phyloP scores from a whole-genome alignment of 2,329 filamentous ascomycete species.

The Nemania serpens region DNA sequence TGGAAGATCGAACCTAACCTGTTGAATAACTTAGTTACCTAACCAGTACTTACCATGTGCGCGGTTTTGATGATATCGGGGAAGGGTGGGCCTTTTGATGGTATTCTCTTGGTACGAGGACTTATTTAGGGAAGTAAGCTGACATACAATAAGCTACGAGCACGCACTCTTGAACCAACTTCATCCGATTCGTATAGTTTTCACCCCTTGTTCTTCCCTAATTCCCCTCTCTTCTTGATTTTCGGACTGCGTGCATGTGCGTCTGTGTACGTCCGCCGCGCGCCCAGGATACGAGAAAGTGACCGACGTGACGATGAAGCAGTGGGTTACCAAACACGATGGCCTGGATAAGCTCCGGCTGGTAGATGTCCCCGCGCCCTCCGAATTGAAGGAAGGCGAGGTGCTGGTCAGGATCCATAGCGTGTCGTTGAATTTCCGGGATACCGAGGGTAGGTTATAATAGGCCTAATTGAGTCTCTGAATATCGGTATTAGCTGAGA shows the following conservation, averaged over 20 bases:
- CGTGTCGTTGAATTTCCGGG: conserved; percentile 56
- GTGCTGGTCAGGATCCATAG: conserved; percentile 54
- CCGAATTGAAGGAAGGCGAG: conserved; percentile 53
- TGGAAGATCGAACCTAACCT: no score
- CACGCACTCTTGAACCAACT: neutral
- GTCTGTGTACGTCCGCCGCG: no score
- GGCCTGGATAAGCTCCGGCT: conserved; percentile 59
- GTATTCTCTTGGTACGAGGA: no score
- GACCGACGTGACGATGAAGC: conserved; percentile 40
- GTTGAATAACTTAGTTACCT: no score
- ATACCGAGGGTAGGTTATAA: conserved; percentile 50
- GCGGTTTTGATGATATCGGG: no score
- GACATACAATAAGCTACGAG: neutral
- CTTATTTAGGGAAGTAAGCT: no score
- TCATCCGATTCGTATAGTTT: neutral
- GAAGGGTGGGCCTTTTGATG: no score
- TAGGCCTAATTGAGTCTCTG: neutral
- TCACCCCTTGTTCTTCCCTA: no score
- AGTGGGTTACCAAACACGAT: conserved; percentile 61
- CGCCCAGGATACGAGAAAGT: neutral
- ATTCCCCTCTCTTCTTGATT: neutral
- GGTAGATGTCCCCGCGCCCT: conserved; percentile 50
- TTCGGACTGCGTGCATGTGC: neutral
- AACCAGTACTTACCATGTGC: no score
- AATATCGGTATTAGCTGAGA: neutral